A percentile compares a stretch with the other conserved stretches of the same genome.
Evolutionary conservation across 768 basidiomycete genomes (phyloP).

Genomic region (Lactifluus volemus): DNA sequence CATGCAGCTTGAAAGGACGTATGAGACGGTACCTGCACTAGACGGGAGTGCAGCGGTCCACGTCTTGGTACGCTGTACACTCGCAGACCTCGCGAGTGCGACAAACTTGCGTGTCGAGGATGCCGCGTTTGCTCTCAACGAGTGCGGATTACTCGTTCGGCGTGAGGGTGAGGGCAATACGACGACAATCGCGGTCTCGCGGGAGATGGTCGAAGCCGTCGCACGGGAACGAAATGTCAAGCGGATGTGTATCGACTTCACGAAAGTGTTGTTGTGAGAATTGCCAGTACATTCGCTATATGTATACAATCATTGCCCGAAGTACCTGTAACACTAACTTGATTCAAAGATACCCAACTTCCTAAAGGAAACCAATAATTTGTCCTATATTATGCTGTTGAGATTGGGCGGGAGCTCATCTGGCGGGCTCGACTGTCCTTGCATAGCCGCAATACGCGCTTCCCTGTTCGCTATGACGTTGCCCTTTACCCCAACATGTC

Average conservation of each 20-base stretch:
- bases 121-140: slow-evolving; percentile 79
- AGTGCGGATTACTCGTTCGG: slow-evolving; percentile 65
- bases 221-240: slow-evolving; percentile 66
- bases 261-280: slow-evolving; percentile 42
- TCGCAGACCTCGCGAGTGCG: slow-evolving; percentile 69
- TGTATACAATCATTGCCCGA: background rate
- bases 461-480: background rate
- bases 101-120: slow-evolving; percentile 82
- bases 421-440: background rate
- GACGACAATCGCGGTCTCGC: slow-evolving; percentile 47
- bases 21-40: slow-evolving; percentile 46
- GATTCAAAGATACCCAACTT: background rate
- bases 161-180: slow-evolving; percentile 24
- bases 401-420: background rate
- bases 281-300: background rate
- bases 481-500: background rate
- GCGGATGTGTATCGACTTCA: slow-evolving; percentile 52
- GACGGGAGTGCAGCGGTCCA: slow-evolving; percentile 70
- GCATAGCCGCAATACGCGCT: background rate
- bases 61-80: slow-evolving; percentile 56
- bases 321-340: background rate
- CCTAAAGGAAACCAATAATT: background rate
- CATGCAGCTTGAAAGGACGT: slow-evolving; percentile 33
- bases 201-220: slow-evolving; percentile 60
- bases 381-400: background rate